These are phyloP conservation scores for Solanum ossicruentum DNA, from an alignment of 257 asterid genomes.

Conservation along the genomic window DNA sequence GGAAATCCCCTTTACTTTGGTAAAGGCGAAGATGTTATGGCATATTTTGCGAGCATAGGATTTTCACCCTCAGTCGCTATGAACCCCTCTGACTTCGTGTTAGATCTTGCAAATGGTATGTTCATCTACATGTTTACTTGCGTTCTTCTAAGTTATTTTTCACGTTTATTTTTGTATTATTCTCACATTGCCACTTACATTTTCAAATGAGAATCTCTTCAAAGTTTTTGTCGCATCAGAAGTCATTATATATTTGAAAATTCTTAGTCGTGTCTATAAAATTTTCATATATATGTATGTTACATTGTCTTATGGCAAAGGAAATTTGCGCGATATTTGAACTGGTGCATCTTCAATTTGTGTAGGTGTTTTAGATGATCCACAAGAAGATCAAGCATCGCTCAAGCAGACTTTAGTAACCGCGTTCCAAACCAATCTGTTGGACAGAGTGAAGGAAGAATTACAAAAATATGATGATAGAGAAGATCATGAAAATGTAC, in stretches of 20 bases:
- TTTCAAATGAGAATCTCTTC: too few species aligned
- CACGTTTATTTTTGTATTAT: too few species aligned
- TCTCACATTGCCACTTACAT: neutral
- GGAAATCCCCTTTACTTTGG: slow-evolving; percentile 67
- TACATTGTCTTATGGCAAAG: neutral
- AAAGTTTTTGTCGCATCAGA: too few species aligned
- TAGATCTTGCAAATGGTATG: slow-evolving; percentile 76
- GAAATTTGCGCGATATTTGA: neutral
- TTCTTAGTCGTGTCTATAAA: neutral
- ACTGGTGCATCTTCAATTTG: neutral
- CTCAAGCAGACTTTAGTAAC: slow-evolving; percentile 36
- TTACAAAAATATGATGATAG: slow-evolving; percentile 1
- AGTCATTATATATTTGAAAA: too few species aligned
- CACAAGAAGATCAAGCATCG: slow-evolving; percentile 24
- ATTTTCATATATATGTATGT: neutral
- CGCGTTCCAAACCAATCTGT: slow-evolving; percentile 29
- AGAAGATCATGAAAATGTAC: neutral
- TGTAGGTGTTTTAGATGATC: slow-evolving; percentile 48
- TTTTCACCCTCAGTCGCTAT: slow-evolving; percentile 45
- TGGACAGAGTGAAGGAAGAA: slow-evolving; percentile 20
- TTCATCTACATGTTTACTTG: neutral
- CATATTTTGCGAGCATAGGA: slow-evolving; percentile 43
- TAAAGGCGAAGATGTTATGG: slow-evolving; percentile 33
- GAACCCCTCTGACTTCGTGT: slow-evolving; percentile 83
- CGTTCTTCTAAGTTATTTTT: too few species aligned